A percentile compares a stretch with the other conserved stretches of the same genome.
Conservation (phyloP, 495 filamentous ascomycete genomes). For the Penicillium arizonense region DNA sequence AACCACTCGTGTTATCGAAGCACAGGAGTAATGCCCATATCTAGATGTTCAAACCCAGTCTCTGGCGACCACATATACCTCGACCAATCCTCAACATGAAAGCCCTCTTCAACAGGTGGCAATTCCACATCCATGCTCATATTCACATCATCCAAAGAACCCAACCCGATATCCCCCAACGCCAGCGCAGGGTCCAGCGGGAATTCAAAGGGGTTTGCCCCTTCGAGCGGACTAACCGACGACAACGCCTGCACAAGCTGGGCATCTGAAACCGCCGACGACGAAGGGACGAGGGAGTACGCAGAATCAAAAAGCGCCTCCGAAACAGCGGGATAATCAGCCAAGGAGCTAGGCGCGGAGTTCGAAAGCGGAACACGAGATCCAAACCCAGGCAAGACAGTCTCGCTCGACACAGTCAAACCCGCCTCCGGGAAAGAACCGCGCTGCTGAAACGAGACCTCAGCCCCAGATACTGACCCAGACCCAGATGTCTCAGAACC, state of each 20-base stretch:
- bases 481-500: constrained; percentile 20
- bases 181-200: constrained; percentile 19
- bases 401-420: neutral
- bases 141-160: constrained; percentile 4
- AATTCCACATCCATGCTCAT: constrained; percentile 26
- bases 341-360: constrained; percentile 11
- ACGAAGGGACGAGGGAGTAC: constrained; percentile 16
- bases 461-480: constrained; percentile 3
- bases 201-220: constrained; percentile 23
- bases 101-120: constrained; percentile 20
- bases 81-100: constrained; percentile 30
- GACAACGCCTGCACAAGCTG: constrained; percentile 11
- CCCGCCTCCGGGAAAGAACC: neutral
- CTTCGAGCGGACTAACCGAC: constrained; percentile 20
- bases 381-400: neutral
- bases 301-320: constrained; percentile 19
- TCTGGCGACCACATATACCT: constrained; percentile 32
- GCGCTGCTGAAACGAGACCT: neutral
- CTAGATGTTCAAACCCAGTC: constrained; percentile 28
- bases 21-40: constrained; percentile 20
- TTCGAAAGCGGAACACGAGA: neutral
- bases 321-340: constrained; percentile 10
- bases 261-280: constrained; percentile 2
- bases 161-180: neutral
- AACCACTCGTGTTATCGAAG: constrained; percentile 16